Conservation (phyloP, 2,329 filamentous ascomycete species). For the Phialemoniopsis sp. region DNA sequence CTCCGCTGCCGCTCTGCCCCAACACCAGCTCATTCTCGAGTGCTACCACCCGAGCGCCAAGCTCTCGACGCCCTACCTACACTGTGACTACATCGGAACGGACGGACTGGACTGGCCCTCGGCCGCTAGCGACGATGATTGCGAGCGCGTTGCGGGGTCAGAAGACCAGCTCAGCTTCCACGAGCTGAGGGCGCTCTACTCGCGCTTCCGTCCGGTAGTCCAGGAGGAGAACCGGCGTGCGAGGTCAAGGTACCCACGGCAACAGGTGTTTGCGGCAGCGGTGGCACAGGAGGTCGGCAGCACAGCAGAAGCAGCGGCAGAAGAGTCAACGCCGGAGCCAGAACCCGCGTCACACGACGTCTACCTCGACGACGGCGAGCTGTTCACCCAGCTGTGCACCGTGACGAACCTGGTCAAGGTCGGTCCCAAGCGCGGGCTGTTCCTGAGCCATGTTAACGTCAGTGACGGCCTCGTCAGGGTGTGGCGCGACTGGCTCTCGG, state of each 20-base stretch:
- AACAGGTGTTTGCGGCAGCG: neutral
- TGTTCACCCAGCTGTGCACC: slow-evolving; percentile 71
- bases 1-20: slow-evolving; percentile 49
- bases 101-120: slow-evolving; percentile 45
- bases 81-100: slow-evolving; percentile 63
- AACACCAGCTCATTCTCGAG: slow-evolving; percentile 70
- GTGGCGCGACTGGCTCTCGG: slow-evolving; percentile 67
- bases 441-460: slow-evolving; percentile 61
- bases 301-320: slow-evolving; percentile 4
- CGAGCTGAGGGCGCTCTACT: slow-evolving; percentile 58
- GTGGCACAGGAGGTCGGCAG: slow-evolving; percentile 3
- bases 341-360: slow-evolving; percentile 55
- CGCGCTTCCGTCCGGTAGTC: slow-evolving; percentile 63
- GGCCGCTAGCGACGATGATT: slow-evolving; percentile 25
- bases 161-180: slow-evolving; percentile 16
- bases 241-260: slow-evolving; percentile 29
- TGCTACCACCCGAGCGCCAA: slow-evolving; percentile 71
- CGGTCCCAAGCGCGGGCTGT: slow-evolving; percentile 55
- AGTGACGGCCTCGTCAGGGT: slow-evolving; percentile 66
- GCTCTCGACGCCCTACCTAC: slow-evolving; percentile 62
- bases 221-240: slow-evolving; percentile 44
- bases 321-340: slow-evolving; percentile 17
- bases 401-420: slow-evolving; percentile 65
- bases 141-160: slow-evolving; percentile 2
- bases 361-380: slow-evolving; percentile 63